Evolutionary conservation across 1,284 basidiomycete genomes (phyloP).

Genomic region (Malassezia arunalokei): DNA sequence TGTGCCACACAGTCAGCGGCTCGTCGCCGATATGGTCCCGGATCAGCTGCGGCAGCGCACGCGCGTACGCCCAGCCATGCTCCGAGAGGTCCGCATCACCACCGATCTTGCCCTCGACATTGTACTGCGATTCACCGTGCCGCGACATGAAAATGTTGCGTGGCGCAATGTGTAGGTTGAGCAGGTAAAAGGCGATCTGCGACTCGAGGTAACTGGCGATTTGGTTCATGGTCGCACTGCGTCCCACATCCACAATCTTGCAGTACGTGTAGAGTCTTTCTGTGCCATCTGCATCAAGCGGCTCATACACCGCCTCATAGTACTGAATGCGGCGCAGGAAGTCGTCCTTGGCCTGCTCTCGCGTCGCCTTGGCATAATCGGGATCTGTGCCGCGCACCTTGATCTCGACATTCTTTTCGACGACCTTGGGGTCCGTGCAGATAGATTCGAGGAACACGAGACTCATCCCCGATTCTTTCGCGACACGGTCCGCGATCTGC

Average conservation of each 20-base stretch:
- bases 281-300: constrained; percentile 55
- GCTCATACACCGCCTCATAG: constrained; percentile 93
- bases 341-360: constrained; percentile 70
- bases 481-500: constrained; percentile 66
- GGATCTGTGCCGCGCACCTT: constrained; percentile 94
- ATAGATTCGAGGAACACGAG: constrained; percentile 88
- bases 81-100: constrained; percentile 80
- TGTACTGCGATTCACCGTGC: constrained; percentile 95
- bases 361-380: constrained; percentile 81
- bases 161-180: constrained; percentile 95
- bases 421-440: constrained; percentile 84
- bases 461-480: constrained; percentile 73
- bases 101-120: constrained; percentile 91
- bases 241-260: constrained; percentile 47
- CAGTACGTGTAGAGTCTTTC: constrained; percentile 56
- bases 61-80: constrained; percentile 72
- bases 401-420: constrained; percentile 86
- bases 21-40: constrained; percentile 81
- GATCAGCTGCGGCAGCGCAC: constrained; percentile 72
- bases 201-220: constrained; percentile 73
- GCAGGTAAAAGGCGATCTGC: constrained; percentile 93
- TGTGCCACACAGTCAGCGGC: constrained; percentile 90
- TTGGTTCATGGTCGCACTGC: constrained; percentile 36
- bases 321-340: constrained; percentile 80
- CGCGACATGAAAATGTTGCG: constrained; percentile 91